Evolutionary conservation across 139 green algal species (phyloP).

Genomic region (Picochlorum sp.): DNA sequence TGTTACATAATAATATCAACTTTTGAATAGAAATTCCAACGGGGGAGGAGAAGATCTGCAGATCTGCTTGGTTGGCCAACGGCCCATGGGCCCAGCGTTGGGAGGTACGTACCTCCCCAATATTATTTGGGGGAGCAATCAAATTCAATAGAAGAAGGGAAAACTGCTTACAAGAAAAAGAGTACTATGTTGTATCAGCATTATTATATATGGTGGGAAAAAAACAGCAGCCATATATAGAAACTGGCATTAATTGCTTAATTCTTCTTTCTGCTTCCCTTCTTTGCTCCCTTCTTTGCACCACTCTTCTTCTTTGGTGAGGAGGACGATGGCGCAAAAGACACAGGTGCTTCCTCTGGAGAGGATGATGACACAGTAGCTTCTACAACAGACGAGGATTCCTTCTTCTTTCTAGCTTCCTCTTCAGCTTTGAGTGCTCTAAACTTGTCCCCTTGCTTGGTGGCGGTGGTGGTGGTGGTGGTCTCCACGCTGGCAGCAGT

Average conservation of each 20-base stretch:
- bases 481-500: not conserved
- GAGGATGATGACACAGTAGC: not conserved
- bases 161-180: no score
- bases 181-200: no score
- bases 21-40: no score
- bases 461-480: not conserved
- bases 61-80: no score
- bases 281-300: constrained; percentile 16
- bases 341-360: not conserved
- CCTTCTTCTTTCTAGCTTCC: constrained; percentile 58
- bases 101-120: no score
- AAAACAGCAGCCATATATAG: not conserved
- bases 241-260: not conserved
- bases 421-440: constrained; percentile 62
- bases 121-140: no score
- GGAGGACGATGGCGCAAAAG: no score
- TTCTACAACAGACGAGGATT: constrained; percentile 1
- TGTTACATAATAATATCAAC: no score
- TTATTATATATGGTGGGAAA: not conserved
- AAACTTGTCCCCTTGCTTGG: constrained; percentile 49
- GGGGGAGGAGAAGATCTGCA: no score
- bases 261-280: constrained; percentile 16
- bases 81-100: no score
- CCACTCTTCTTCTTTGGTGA: not conserved
- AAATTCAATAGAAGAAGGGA: no score